Evolutionary conservation across 169 alveolate species (phyloP).

Genomic region (Cryptosporidium bovis): DNA sequence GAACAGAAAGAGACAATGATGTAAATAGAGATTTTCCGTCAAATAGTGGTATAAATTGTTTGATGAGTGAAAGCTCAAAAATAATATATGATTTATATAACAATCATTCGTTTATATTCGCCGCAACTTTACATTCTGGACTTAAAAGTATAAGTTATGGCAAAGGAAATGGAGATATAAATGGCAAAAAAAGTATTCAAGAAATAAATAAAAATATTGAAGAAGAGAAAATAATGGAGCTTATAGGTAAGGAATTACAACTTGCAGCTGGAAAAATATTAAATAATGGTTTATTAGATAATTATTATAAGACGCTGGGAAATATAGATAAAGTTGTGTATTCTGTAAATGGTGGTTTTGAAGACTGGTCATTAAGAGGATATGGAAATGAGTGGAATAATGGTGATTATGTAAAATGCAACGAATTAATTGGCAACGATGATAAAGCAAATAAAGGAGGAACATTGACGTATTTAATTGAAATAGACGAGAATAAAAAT

Average conservation of each 20-base stretch:
- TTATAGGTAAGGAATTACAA: slow-evolving; percentile 48
- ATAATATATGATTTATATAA: slow-evolving; percentile 49
- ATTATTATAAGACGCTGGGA: slow-evolving; percentile 17
- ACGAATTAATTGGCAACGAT: not conserved
- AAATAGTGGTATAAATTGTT: slow-evolving; percentile 41
- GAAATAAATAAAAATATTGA: not conserved
- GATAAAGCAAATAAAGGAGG: slow-evolving; percentile 37
- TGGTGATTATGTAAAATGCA: slow-evolving; percentile 2
- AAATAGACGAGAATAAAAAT: slow-evolving; percentile 23
- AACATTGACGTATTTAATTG: slow-evolving; percentile 48
- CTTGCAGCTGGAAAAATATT: slow-evolving; percentile 36
- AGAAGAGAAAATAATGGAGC: slow-evolving; percentile 13
- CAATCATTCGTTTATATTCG: slow-evolving; percentile 30
- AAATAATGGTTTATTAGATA: not conserved
- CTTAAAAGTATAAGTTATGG: slow-evolving; percentile 59
- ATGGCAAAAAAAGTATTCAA: not conserved
- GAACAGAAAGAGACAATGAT: slow-evolving; percentile 37
- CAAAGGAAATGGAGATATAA: not conserved
- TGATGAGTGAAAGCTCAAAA: slow-evolving; percentile 37
- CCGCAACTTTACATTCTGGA: slow-evolving; percentile 56
- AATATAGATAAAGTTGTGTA: slow-evolving; percentile 30
- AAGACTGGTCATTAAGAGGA: slow-evolving; percentile 58
- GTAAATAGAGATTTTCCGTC: slow-evolving; percentile 64
- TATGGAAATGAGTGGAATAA: slow-evolving; percentile 1
- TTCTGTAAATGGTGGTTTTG: slow-evolving; percentile 65